Base-by-base conservation (phyloP, 306 rosid species). In the Vigna angularis region DNA sequence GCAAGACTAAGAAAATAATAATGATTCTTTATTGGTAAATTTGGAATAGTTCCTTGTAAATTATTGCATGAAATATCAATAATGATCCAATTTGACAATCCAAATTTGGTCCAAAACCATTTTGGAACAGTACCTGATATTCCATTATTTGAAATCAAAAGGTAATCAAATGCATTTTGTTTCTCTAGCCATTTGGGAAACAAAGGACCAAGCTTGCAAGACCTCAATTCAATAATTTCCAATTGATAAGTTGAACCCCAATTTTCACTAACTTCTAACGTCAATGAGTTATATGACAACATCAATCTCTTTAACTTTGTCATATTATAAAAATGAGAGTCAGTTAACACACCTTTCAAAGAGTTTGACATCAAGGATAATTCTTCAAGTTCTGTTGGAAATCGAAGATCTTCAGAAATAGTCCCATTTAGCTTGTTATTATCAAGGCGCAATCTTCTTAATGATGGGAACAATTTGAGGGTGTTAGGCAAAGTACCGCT, bases 151-250 rank as follows among this genome's bases (percentile, higher is more conserved):
- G 68, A 73, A 45, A 73, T 73, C 15, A 32, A 75, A 56, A 73
- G 52, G 0, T 0, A 0, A 0, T 0, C 0, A 6, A 32, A 0
- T 3, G 11, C 26, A 1, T 34, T 15, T 34, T 81, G 84, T 18
- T 69, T 45, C 6, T 45, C 12, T 36, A 80, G 14, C 84, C 84
- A 80, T 10, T 44, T 74, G 1, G 84, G 80, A 56, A 80, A 80
- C 1, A 10, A 0, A 5, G 75, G 80, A 47, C 80, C 84, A 15
- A 80, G 4, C 20, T 17, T 32, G 62, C 80, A 80, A 45, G 61
- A 80, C 15, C 55, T 9, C 22, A 80, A 11, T 30, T 0, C 0
- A 5, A 74, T 30, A 0, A 0, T 0, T 0, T 1, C 3, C 36
- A 74, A 18, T 11, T 80, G 79, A 44, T 66, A 73, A 0, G 64